Base-by-base conservation (phyloP, 1,284 basidiomycete species). In the Rhizoctonia solani region DNA sequence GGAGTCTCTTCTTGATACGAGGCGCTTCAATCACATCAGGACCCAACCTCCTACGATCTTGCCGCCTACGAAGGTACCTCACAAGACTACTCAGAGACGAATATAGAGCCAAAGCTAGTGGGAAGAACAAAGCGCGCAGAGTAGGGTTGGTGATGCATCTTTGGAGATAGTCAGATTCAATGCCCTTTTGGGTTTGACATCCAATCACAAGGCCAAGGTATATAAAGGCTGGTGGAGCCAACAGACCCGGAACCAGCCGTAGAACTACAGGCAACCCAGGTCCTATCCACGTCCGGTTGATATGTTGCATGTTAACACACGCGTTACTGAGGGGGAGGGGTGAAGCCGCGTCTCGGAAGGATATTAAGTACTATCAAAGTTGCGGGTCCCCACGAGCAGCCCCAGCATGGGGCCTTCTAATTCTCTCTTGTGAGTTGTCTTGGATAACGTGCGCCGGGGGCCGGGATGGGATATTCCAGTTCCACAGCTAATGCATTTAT, bases 1-100 rank as follows among this genome's bases (percentile, higher is more conserved):
- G 50, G n/a, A 65, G 49, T 29, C 25, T 53, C 11, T 30, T 41
- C 21, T 54, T 53, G 13, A 44, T 23, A 16, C 61, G 16, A 4
- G 61, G 61, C 1, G 61, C 61, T 23, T 65, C 61, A 13, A 54
- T 27, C 11, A 65, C 61, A 42, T 65, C 50, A 4, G 23, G 39
- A n/a, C 61, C 61, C 5, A 65, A 29, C 3, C 34, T 11, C 27
- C 19, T 65, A 16, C 61, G 21, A 46, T 65, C 50, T 3, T 52
- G 21, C 13, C 49, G 25, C 34, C 61, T 65, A 2, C 27, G 30
- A 37, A 65, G 16, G 3, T 1, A 21, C 29, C 50, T 23, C 14
- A n/a, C 8, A 5, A 46, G n/a, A 11, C 27, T 14, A 11, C 41
- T 65, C 19, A 44, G 19, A 29, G 6, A 30, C 16, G 25, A 4